Base-by-base conservation (phyloP, 371 early-diverging fungal species). In the Homolaphlyctis polyrhiza region DNA sequence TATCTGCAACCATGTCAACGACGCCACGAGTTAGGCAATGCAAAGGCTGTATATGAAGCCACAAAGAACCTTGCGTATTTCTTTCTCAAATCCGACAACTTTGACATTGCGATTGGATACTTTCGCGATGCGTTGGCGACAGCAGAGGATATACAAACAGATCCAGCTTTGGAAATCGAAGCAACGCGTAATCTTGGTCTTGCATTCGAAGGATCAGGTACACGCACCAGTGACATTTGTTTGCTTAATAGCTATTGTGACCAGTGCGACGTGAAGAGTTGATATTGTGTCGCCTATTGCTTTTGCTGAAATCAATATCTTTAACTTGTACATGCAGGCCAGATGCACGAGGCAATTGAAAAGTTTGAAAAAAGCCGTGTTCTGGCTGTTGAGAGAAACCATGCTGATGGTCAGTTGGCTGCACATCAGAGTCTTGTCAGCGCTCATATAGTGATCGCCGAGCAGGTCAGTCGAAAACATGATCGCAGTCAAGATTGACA, bases 381-480 rank as follows among this genome's bases (percentile, higher is more conserved):
- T 6, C 51, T 75, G 23, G 67, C 76, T 2, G 52, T 45, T 11
- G 66, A 64, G 28, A 58, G 51, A 13, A 54, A 58, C 13, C 64
- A 72, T 36, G 32, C 14, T 6, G 67, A 70, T 3, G 62, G 66
- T 1, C 74, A 75, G 39, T 35, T 25, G 1, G 50, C 33, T 6
- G 66, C 72, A 11, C 57, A 66, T 1, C 67, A 73, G 32, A 52
- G 57, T 43, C 39, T 78, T 13, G 70, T 78, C 34, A 50, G 47
- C n/a, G 72, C 63, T 1, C 57, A 69, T 8, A 69, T 71, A 60
- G 49, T 55, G 43, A 66, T 78, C 23, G 76, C 74, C 16, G 62
- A 74, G 39, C 48, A 71, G 54, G 72, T 75, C 52, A 27, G 35
- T 30, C n/a, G n/a, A n/a, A n/a, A n/a, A n/a, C n/a, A n/a, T n/a